Base-by-base conservation (phyloP, 2,329 filamentous ascomycete genomes). In the Arthrinium phaeospermum region DNA sequence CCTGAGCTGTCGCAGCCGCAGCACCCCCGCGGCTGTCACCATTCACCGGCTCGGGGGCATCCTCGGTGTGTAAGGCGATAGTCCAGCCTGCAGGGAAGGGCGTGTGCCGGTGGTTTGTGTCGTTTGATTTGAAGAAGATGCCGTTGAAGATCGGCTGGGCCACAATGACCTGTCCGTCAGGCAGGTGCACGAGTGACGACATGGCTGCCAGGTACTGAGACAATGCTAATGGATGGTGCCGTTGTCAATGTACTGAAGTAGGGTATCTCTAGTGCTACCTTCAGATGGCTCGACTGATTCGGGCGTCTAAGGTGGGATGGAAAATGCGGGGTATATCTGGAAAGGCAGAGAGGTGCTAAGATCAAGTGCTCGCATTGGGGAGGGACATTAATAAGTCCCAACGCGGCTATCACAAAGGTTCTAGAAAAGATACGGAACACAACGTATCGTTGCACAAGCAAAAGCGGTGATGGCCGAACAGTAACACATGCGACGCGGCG, bases 91-190 rank as follows among this genome's bases (percentile, higher is more conserved):
- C 89, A 0, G 95, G 95, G 73, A 94, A 95, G 4, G 92, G 88
- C 70, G 91, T 91, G 76, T 89, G 88, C 78, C 92, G 90, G 37
- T 87, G 85, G 78, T 89, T 92, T 75, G 94, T 85, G 74, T 96
- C 92, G 79, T 94, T 92, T 72, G 91, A 90, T 81, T 95, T 96
- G 90, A 98, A 98, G 78, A 92, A 94, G 71, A 96, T 88, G 45
- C 96, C 96, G n/a, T 93, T 94, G 81, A 98, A 98, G 37, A 98
- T 94, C 0, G 95, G 93, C 19, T 91, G 91, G 45, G 97, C 93
- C 3, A 91, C 92, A 79, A 96, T 89, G 75, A 88, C 92, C 83
- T 96, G 94, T 79, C 95, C 96, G 83, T 98, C 97, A 68, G 96
- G 96, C 76, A 98, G 86, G 81, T 93, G 89, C 73, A 95, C 86